These are phyloP conservation scores for Alternaria sp. DNA, from an alignment of 2,329 filamentous ascomycete genomes.

Conservation along the genomic window DNA sequence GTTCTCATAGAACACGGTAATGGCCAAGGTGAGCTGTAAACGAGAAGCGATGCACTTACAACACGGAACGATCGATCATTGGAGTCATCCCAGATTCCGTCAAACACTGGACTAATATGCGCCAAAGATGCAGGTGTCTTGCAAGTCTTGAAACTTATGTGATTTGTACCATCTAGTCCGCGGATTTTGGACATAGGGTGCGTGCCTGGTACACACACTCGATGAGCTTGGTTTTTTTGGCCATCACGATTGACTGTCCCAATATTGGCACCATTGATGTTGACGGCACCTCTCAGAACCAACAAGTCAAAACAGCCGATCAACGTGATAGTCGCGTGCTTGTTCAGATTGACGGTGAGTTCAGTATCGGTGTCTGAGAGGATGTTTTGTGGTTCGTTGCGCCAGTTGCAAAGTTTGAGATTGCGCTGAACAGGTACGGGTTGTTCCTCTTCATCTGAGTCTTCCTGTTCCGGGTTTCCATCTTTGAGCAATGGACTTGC, in stretches of 20 bases:
- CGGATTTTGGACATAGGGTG: slow-evolving; percentile 74
- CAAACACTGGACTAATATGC: slow-evolving; percentile 71
- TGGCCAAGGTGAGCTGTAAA: neutral
- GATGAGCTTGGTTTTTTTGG: slow-evolving; percentile 42
- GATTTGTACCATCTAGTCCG: slow-evolving; percentile 62
- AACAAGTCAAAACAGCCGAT: slow-evolving; percentile 74
- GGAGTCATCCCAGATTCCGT: slow-evolving; percentile 69
- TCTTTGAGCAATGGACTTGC: slow-evolving; percentile 26
- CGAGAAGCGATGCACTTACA: slow-evolving; percentile 6
- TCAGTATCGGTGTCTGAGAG: slow-evolving; percentile 35
- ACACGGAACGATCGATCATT: slow-evolving; percentile 40
- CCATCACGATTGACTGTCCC: slow-evolving; percentile 50
- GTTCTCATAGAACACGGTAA: neutral
- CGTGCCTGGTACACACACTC: slow-evolving; percentile 73
- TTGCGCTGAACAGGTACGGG: slow-evolving; percentile 25
- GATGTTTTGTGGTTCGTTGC: slow-evolving; percentile 31
- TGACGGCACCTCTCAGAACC: slow-evolving; percentile 69
- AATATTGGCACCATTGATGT: slow-evolving; percentile 71
- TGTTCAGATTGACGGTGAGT: slow-evolving; percentile 39
- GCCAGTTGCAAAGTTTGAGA: slow-evolving; percentile 46
- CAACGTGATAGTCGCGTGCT: slow-evolving; percentile 49
- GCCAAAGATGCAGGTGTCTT: slow-evolving; percentile 64
- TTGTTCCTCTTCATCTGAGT: slow-evolving; percentile 30
- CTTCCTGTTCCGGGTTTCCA: slow-evolving; percentile 28
- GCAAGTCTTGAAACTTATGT: slow-evolving; percentile 58